Evolutionary conservation across 192 early-diverging fungal species (phyloP).

Genomic region (Diversispora epigaea): DNA sequence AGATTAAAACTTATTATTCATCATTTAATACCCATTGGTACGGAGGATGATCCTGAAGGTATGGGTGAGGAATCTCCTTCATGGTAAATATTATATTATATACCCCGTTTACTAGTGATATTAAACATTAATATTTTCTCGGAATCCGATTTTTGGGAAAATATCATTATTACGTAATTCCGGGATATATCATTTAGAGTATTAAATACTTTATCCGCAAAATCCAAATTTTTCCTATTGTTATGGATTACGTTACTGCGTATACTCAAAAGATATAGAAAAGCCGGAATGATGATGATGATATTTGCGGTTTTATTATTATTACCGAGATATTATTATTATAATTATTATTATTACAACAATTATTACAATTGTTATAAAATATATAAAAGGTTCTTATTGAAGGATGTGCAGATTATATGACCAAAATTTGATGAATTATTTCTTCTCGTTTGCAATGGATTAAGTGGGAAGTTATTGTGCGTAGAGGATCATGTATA

Average conservation of each 20-base stretch:
- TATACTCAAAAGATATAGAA: conserved; percentile 79
- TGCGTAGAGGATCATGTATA: conserved; percentile 86
- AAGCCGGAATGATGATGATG: conserved; percentile 89
- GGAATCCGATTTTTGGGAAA: too few species aligned
- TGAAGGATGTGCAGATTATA: conserved; percentile 86
- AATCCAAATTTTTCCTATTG: conserved; percentile 84
- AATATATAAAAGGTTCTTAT: conserved; percentile 52
- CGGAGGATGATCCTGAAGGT: conserved; percentile 79
- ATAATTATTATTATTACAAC: background rate
- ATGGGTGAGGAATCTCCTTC: conserved; percentile 81
- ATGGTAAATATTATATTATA: conserved; percentile 35
- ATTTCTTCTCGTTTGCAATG: conserved; percentile 69
- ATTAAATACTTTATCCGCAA: conserved; percentile 77
- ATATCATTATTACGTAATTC: conserved; percentile 5
- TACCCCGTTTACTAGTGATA: too few species aligned
- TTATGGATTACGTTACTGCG: conserved; percentile 66
- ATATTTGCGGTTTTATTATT: conserved; percentile 53
- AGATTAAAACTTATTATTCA: conserved; percentile 83
- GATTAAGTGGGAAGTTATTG: conserved; percentile 79
- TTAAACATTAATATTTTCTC: conserved; percentile 32
- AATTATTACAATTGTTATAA: background rate
- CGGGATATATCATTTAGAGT: conserved; percentile 59
- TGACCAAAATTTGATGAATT: conserved; percentile 78
- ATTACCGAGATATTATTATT: conserved; percentile 2
- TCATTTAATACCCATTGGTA: conserved; percentile 77